phyloP scores from a whole-genome alignment of 1,284 basidiomycete genomes.

The Kwoniella shivajii region DNA sequence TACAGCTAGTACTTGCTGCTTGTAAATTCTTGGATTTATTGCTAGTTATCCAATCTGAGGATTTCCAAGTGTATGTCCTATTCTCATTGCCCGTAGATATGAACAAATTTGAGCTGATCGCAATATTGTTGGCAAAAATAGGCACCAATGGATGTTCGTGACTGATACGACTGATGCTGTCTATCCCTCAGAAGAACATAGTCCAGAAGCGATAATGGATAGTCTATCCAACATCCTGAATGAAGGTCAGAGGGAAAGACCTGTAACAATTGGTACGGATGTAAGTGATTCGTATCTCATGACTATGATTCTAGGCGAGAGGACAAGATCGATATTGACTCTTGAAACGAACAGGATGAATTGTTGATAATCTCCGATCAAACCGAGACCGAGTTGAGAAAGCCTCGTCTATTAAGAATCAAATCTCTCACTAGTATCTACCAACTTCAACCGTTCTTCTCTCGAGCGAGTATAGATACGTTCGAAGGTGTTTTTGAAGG shows the following conservation, averaged over 20 bases:
- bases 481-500: constrained; percentile 87
- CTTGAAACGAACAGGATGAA: not conserved
- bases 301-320: not conserved
- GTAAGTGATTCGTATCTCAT: not conserved
- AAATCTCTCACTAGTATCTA: constrained; percentile 76
- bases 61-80: constrained; percentile 86
- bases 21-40: constrained; percentile 93
- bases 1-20: constrained; percentile 79
- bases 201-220: constrained; percentile 86
- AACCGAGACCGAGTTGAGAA: constrained; percentile 57
- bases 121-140: no score
- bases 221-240: constrained; percentile 79
- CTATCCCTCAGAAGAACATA: constrained; percentile 73
- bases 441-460: constrained; percentile 83
- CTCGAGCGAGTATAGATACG: constrained; percentile 78
- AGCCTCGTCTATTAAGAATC: constrained; percentile 69
- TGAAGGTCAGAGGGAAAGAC: constrained; percentile 39
- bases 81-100: no score
- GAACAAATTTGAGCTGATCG: not conserved
- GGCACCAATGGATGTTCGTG: constrained; percentile 98
- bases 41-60: constrained; percentile 88
- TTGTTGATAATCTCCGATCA: not conserved
- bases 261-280: not conserved
- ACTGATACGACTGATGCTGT: constrained; percentile 96
- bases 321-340: not conserved